A percentile compares a stretch with the other conserved stretches of the same genome.
Conservation (phyloP, 495 filamentous ascomycete genomes). For the Penicillium odoratum region DNA sequence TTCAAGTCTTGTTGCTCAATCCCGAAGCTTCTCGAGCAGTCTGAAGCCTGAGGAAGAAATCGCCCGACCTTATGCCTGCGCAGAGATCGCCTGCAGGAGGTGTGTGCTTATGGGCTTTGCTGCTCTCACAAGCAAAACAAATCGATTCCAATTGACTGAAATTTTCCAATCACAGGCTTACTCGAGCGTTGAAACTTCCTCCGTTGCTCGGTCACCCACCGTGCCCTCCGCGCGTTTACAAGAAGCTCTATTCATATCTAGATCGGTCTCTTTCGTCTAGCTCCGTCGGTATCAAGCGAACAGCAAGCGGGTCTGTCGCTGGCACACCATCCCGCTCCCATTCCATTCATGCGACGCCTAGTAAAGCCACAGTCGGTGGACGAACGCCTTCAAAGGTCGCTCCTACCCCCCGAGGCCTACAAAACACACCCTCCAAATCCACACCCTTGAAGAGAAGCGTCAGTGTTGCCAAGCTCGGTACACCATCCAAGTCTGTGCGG, state of each 20-base stretch:
- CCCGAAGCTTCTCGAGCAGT: slow-evolving; percentile 72
- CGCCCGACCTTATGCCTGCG: slow-evolving; percentile 82
- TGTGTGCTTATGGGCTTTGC: slow-evolving; percentile 22
- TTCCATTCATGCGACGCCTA: slow-evolving; percentile 37
- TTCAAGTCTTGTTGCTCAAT: slow-evolving; percentile 80
- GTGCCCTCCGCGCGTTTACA: slow-evolving; percentile 78
- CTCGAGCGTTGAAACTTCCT: slow-evolving; percentile 80
- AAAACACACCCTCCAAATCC: slow-evolving; percentile 45
- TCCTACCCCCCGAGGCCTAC: slow-evolving; percentile 35
- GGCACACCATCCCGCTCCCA: slow-evolving; percentile 31
- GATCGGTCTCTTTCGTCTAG: slow-evolving; percentile 63
- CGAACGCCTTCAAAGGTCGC: slow-evolving; percentile 36
- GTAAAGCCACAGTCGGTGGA: slow-evolving; percentile 25
- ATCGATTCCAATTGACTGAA: slow-evolving; percentile 3
- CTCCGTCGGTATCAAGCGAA: slow-evolving; percentile 31
- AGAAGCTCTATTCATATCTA: slow-evolving; percentile 78
- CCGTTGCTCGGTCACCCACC: slow-evolving; percentile 78
- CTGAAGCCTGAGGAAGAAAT: slow-evolving; percentile 89
- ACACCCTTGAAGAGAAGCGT: slow-evolving; percentile 40
- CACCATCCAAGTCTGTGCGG: slow-evolving; percentile 27
- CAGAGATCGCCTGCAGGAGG: slow-evolving; percentile 90
- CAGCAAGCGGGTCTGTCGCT: slow-evolving; percentile 29
- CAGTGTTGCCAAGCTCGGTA: slow-evolving; percentile 20
- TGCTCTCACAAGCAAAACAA: not conserved
- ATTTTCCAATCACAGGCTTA: slow-evolving; percentile 55